Conservation (phyloP, 2,329 filamentous ascomycete genomes). For the Diaporthe vexans region DNA sequence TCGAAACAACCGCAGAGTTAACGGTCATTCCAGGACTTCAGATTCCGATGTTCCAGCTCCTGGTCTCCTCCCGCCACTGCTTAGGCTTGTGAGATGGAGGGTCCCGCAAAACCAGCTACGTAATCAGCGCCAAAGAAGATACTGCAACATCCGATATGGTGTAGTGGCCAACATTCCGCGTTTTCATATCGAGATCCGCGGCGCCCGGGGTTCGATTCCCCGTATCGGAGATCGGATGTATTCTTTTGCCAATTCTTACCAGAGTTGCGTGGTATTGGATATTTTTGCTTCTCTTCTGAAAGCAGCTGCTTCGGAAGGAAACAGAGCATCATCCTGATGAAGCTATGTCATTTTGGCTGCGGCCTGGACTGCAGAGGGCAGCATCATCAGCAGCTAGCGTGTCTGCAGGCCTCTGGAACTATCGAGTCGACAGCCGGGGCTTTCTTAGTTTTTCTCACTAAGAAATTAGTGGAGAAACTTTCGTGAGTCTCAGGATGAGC, state of each 20-base stretch:
- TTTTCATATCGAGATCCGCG: slow-evolving; percentile 41
- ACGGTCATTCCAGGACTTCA: too few relatives aligned
- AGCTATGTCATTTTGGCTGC: not conserved
- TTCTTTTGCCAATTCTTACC: not conserved
- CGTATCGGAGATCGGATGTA: slow-evolving; percentile 42
- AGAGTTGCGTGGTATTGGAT: too few relatives aligned
- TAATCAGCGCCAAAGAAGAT: not conserved
- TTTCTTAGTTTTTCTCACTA: not conserved
- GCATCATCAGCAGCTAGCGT: not conserved
- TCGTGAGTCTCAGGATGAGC: not conserved
- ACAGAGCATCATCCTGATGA: not conserved
- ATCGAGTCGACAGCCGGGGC: not conserved
- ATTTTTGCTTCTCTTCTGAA: not conserved
- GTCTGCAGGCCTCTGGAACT: not conserved
- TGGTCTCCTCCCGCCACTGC: not conserved
- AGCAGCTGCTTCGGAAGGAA: too few relatives aligned
- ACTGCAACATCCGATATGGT: slow-evolving; percentile 39
- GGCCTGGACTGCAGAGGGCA: not conserved
- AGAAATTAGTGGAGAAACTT: not conserved
- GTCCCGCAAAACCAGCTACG: not conserved
- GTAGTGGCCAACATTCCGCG: slow-evolving; percentile 43
- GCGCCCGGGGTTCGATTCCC: slow-evolving; percentile 46
- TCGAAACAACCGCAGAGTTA: not conserved
- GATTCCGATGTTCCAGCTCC: too few relatives aligned
- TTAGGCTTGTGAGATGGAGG: not conserved